phyloP scores from a whole-genome alignment of 2,329 filamentous ascomycete genomes.

The Fusarium coffeatum region DNA sequence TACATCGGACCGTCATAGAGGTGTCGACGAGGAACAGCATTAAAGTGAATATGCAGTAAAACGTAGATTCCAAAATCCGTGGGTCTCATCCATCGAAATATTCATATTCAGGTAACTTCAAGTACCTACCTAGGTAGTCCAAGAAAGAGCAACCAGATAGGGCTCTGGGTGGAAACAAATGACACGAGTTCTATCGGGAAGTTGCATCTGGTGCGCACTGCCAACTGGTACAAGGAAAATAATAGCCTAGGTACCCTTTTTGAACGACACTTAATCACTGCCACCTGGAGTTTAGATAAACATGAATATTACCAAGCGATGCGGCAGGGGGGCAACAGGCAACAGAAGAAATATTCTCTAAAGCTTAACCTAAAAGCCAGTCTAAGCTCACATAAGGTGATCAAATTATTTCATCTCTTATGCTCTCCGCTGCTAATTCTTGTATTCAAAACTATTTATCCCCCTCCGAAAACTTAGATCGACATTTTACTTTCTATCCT shows the following conservation, averaged over 20 bases:
- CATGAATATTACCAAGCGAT: background rate
- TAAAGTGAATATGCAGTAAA: background rate
- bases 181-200: background rate
- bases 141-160: background rate
- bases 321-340: background rate
- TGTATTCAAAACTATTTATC: background rate
- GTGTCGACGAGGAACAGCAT: background rate
- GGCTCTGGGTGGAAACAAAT: background rate
- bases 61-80: too few relatives aligned
- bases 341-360: background rate
- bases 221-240: background rate
- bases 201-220: background rate
- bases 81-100: too few relatives aligned
- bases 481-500: background rate
- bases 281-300: background rate
- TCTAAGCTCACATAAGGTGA: background rate
- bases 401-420: background rate
- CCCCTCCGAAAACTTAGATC: background rate
- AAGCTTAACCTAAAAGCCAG: background rate
- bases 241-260: background rate
- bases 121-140: too few relatives aligned
- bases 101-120: background rate
- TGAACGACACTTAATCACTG: background rate
- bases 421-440: background rate
- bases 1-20: background rate